Base-by-base conservation (phyloP, 1,284 basidiomycete species). In the Tylopilus orsonianus region DNA sequence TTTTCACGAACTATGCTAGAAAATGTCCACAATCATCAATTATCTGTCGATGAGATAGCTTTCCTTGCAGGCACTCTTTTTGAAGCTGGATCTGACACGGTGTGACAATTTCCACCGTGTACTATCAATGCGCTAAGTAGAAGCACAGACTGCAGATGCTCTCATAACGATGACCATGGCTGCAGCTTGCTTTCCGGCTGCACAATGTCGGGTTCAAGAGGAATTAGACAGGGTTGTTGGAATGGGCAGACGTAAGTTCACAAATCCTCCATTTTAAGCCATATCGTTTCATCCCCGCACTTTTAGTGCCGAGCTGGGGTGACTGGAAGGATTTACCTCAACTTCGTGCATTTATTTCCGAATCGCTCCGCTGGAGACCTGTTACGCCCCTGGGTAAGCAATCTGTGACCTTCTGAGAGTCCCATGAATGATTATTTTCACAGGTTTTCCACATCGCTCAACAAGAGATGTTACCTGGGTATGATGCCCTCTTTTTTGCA, bases 1-100 rank as follows among this genome's bases (percentile, higher is more conserved):
- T 85, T 87, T 52, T 73, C 71, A 4, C 76, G 75, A 55, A 80
- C 79, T 33, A 69, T 85, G 3, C 60, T 85, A 5, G 79, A 83
- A 46, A 70, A 71, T n/a, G 75, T 77, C 50, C 53, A 65, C 0
- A 71, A 77, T 34, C 72, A 79, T 26, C 73, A 70, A 3, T 62
- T 86, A 3, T 72, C 76, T 0, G 70, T 77, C 26, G 68, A 77
- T 39, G 82, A 86, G 50, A 72, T 77, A 8, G 73, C 81, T 0
- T 86, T 81, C 57, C 72, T 86, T 14, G 77, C 80, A 1, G 84
- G 84, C 1, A 75, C 75, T 5, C 75, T 85, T 68, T 85, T 83
- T 47, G 83, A 81, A 32, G 83, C 82, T 1, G 83, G 82, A 5
- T 76, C 75, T 2, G 83, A 83, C 47, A 85, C 82, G n/a, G 76